These are phyloP conservation scores for Populus ilicifolia DNA, from an alignment of 345 rosid species.

Conservation along the genomic window DNA sequence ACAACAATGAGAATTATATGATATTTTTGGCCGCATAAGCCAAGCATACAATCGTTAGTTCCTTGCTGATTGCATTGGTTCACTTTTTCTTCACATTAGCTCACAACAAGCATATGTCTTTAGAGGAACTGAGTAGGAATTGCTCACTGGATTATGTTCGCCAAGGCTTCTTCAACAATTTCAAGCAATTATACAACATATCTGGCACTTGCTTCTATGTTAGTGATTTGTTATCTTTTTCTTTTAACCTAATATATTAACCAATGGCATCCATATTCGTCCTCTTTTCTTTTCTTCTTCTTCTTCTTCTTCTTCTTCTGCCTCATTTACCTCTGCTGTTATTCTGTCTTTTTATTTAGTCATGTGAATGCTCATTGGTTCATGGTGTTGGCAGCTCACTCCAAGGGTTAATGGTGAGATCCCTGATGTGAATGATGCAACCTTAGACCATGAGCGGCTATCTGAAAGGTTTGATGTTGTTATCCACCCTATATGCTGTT, in stretches of 20 bases:
- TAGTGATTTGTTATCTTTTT: background rate
- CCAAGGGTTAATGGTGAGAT: slow-evolving; percentile 77
- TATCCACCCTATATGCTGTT: slow-evolving; percentile 2
- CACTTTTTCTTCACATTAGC: background rate
- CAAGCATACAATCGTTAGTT: background rate
- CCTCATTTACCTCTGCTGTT: background rate
- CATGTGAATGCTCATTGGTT: slow-evolving; percentile 4
- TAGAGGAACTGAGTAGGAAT: background rate
- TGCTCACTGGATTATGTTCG: background rate
- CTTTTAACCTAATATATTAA: background rate
- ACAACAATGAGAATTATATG: background rate
- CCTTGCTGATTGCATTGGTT: background rate
- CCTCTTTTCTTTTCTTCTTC: background rate
- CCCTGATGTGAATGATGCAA: slow-evolving; percentile 82
- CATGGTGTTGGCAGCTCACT: slow-evolving; percentile 64
- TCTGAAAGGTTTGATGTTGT: slow-evolving; percentile 67
- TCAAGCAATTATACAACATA: background rate
- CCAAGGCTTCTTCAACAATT: background rate
- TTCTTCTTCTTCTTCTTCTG: background rate
- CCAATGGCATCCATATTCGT: no score
- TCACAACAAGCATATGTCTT: background rate
- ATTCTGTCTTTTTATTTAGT: background rate
- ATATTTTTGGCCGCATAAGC: background rate
- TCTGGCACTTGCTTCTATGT: background rate
- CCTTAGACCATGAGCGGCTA: slow-evolving; percentile 78